Evolutionary conservation across 257 asterid genomes (phyloP).

Genomic region (Petunia axillaris): DNA sequence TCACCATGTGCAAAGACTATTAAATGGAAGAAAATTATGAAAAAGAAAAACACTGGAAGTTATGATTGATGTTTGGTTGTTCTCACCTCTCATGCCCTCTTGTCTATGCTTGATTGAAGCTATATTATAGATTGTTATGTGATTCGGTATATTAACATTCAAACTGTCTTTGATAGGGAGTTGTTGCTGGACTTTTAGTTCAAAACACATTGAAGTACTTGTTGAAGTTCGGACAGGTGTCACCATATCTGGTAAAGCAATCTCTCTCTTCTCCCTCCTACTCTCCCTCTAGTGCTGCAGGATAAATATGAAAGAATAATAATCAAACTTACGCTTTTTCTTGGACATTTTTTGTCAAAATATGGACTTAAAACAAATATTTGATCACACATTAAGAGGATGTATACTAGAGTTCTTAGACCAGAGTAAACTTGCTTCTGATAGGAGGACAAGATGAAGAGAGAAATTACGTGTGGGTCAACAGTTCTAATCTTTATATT

Average conservation of each 20-base stretch:
- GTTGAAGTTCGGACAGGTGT: conserved; percentile 86
- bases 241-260: conserved; percentile 79
- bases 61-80: conserved; percentile 3
- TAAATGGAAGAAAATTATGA: neutral
- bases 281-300: neutral
- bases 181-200: conserved; percentile 97
- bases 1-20: neutral
- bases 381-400: neutral
- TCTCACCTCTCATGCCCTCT: neutral
- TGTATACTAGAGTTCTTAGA: too few species aligned
- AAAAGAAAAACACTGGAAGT: neutral
- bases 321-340: neutral
- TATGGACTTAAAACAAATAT: neutral
- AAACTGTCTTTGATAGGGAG: conserved; percentile 59
- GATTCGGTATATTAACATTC: conserved; percentile 14
- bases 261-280: neutral
- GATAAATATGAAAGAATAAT: neutral
- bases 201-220: conserved; percentile 93
- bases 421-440: neutral
- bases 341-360: neutral
- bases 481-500: neutral
- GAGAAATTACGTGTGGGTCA: neutral
- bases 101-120: neutral
- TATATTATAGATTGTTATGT: neutral
- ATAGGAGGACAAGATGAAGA: neutral